Conservation (phyloP, 495 filamentous ascomycete species). For the Penicillium ucsense region DNA sequence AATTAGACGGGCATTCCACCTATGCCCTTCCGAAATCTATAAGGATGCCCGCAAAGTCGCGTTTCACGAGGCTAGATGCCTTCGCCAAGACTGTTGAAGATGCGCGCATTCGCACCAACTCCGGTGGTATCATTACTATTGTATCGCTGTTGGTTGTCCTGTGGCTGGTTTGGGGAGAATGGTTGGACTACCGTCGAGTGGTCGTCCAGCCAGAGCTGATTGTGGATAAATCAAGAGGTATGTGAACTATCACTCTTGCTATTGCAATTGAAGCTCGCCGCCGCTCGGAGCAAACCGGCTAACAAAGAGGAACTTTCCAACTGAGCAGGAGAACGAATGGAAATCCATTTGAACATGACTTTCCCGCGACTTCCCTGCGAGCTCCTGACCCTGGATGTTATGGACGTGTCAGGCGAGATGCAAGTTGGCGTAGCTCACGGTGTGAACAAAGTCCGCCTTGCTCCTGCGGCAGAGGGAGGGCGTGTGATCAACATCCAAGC, state of each 20-base stretch:
- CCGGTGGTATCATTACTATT: constrained; percentile 90
- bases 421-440: constrained; percentile 90
- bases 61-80: constrained; percentile 92
- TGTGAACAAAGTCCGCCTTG: constrained; percentile 76
- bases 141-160: constrained; percentile 76
- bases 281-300: background rate
- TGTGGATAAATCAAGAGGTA: constrained; percentile 93
- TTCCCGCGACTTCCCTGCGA: constrained; percentile 94
- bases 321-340: constrained; percentile 82
- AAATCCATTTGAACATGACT: constrained; percentile 95
- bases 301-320: background rate
- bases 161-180: constrained; percentile 89
- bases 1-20: constrained; percentile 1
- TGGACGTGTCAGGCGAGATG: constrained; percentile 96
- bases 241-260: background rate
- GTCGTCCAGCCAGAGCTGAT: constrained; percentile 85
- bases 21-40: constrained; percentile 23
- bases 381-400: constrained; percentile 90
- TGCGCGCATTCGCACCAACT: constrained; percentile 94
- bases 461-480: constrained; percentile 62
- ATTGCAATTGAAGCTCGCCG: too few species aligned
- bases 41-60: constrained; percentile 52
- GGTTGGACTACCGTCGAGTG: constrained; percentile 82
- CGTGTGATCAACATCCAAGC: constrained; percentile 64
- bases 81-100: constrained; percentile 99